Evolutionary conservation across 176 grass and related monocot species (phyloP), one percentile per base, ranked within the genome.

Genomic region (Bolboschoenus planiculmis): DNA sequence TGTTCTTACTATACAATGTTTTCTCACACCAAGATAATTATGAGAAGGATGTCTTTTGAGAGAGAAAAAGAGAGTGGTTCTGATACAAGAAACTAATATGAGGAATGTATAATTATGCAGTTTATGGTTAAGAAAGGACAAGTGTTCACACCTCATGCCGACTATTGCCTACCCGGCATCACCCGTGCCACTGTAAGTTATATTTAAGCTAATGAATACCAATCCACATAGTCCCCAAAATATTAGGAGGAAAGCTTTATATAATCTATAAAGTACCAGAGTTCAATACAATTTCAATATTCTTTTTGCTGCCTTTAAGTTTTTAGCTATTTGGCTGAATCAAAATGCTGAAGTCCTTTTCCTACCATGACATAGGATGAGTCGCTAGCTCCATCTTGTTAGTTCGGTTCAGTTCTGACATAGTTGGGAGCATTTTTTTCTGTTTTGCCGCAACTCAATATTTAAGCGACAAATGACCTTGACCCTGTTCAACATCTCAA

Each of bases 81-180:
- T 24, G 40, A 73, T 73, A 26, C 2, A 43, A 27, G 42, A 74
- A 6, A 3, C 21, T 74, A 27, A 74, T 27, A 47, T 15, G 4
- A 67, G 35, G 34, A 44, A 73, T 39, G 10, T 54, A 51, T 71
- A 7, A 74, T 63, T 84, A 46, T 91, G 87, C 92, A 98, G 95
- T 98, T 98, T 84, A 91, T 98, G 90, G 95, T 98, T 60, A 98
- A 98, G 81, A 98, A 94, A 85, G 92, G 95, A 20, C 85, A 90
- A 23, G 88, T 98, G 80, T 79, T 83, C 58, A 98, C 95, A 87
- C 95, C 95, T 87, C 95, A 98, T 98, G 95, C 95, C 81, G 95
- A 98, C 67, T 98, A 98, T 82, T 98, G 95, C 84, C 92, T 98
- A 88, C 95, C 95, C 23, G 95, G 95, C 75, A 98, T 98, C 79